These are phyloP conservation scores for Claviceps digitariae DNA, from an alignment of 2,329 filamentous ascomycete species.

Conservation along the genomic window DNA sequence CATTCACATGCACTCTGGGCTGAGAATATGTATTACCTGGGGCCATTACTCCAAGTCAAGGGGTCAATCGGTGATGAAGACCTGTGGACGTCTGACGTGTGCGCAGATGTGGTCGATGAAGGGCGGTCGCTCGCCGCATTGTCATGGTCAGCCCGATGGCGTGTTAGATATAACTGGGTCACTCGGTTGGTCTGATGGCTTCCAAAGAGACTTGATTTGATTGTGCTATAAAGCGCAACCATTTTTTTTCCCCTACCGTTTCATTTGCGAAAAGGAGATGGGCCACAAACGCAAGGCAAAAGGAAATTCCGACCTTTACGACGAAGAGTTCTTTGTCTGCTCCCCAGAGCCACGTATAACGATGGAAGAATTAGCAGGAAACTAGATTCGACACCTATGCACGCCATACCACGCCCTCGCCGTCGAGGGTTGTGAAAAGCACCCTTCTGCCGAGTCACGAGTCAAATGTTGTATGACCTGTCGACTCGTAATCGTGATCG, in stretches of 20 bases:
- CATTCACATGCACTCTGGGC: neutral
- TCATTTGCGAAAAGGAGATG: neutral
- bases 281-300: neutral
- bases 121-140: neutral
- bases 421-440: constrained; percentile 1
- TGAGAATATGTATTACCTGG: constrained; percentile 1
- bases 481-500: neutral
- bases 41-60: constrained; percentile 2
- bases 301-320: neutral
- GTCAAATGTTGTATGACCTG: constrained; percentile 3
- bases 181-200: neutral
- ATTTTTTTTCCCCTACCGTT: neutral
- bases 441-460: constrained; percentile 1
- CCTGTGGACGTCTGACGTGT: neutral
- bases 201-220: neutral
- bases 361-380: neutral
- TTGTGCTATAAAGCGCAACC: neutral
- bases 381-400: constrained; percentile 1
- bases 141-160: neutral
- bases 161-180: neutral
- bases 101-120: neutral
- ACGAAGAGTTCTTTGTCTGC: neutral
- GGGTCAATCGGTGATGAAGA: neutral
- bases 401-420: constrained; percentile 2
- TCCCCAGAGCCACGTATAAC: neutral